phyloP scores from a whole-genome alignment of 345 rosid species.

The Psidium friedrichsthalianum region DNA sequence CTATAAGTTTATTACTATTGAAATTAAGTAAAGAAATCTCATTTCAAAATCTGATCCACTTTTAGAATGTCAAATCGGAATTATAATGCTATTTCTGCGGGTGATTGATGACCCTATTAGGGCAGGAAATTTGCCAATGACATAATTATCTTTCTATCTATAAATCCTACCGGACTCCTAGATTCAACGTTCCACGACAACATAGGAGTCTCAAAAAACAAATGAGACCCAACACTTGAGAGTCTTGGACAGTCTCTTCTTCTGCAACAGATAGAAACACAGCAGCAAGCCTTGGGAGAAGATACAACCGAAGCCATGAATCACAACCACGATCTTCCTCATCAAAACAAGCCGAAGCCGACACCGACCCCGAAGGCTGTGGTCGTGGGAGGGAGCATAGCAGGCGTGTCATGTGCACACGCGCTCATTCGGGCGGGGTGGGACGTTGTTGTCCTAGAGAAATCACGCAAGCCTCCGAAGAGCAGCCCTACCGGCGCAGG shows the following conservation, averaged over 20 bases:
- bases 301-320: not conserved
- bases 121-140: not conserved
- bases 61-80: not conserved
- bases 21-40: not conserved
- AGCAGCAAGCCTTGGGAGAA: not conserved
- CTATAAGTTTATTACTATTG: not conserved
- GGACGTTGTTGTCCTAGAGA: constrained; percentile 59
- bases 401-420: constrained; percentile 63
- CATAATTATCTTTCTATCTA: not conserved
- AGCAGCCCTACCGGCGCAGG: constrained; percentile 82
- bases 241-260: not conserved
- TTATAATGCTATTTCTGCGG: not conserved
- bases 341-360: not conserved
- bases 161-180: not conserved
- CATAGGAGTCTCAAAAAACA: not conserved
- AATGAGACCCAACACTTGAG: not conserved
- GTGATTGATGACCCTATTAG: not conserved
- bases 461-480: constrained; percentile 37
- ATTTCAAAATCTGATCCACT: not conserved
- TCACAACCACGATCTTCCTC: not conserved
- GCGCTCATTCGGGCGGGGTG: constrained; percentile 51
- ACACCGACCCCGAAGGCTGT: constrained; percentile 29
- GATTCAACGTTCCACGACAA: not conserved
- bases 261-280: not conserved
- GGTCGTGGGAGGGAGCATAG: constrained; percentile 70